Percentiles rank a stretch among this genome's conserved stretches.
Conservation (phyloP, 495 filamentous ascomycete species). For the Tuber melanosporum region DNA sequence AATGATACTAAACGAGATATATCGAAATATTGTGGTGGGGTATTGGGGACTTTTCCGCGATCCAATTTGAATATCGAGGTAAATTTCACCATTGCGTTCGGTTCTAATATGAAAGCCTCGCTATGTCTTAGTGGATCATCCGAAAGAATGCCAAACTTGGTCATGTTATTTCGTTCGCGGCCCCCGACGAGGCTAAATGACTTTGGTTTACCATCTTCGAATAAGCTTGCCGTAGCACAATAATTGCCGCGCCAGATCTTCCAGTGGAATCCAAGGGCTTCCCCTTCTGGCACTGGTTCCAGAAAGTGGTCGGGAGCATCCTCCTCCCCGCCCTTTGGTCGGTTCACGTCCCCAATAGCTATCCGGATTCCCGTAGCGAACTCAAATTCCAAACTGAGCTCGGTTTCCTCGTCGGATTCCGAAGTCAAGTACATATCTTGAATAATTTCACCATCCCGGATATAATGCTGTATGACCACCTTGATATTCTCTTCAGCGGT, state of each 20-base stretch:
- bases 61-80: neutral
- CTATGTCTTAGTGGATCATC: neutral
- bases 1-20: neutral
- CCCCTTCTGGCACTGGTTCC: neutral
- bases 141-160: neutral
- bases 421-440: neutral
- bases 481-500: neutral
- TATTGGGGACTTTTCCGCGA: neutral
- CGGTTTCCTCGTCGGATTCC: neutral
- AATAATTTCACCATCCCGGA: neutral
- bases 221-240: neutral
- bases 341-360: neutral
- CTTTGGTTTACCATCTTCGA: neutral
- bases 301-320: neutral
- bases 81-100: neutral
- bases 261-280: neutral
- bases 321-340: neutral
- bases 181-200: neutral
- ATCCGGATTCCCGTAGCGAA: neutral
- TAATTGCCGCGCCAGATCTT: neutral
- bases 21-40: neutral
- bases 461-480: neutral
- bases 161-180: neutral
- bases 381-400: neutral
- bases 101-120: neutral